These are phyloP conservation scores for Podaxis rugospora DNA, from an alignment of 768 basidiomycete genomes.

Conservation along the genomic window DNA sequence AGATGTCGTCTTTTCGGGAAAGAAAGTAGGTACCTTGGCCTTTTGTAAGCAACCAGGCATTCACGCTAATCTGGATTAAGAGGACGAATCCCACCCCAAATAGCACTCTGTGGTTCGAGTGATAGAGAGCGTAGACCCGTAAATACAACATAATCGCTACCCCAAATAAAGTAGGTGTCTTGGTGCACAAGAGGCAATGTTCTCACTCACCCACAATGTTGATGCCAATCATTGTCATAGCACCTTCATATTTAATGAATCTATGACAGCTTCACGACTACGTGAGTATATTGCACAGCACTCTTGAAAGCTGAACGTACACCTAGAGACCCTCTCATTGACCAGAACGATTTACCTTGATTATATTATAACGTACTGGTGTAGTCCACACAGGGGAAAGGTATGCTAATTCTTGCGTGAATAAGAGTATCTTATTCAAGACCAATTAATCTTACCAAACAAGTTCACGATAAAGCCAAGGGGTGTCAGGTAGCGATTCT, in stretches of 20 bases:
- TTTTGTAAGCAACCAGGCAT: slow-evolving; percentile 49
- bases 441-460: slow-evolving; percentile 25
- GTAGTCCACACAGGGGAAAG: slow-evolving; percentile 33
- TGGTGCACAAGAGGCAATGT: neutral
- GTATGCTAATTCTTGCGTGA: slow-evolving; percentile 27
- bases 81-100: slow-evolving; percentile 29
- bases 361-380: slow-evolving; percentile 23
- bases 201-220: slow-evolving; percentile 34
- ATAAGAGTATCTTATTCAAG: neutral
- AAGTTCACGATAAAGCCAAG: slow-evolving; percentile 59
- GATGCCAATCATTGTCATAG: slow-evolving; percentile 49
- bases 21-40: slow-evolving; percentile 34
- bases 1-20: neutral
- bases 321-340: neutral
- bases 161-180: neutral
- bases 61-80: slow-evolving; percentile 37
- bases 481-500: slow-evolving; percentile 67
- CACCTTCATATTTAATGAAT: slow-evolving; percentile 48
- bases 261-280: slow-evolving; percentile 29
- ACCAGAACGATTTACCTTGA: neutral
- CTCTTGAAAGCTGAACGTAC: neutral
- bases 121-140: slow-evolving; percentile 38
- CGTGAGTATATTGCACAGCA: neutral
- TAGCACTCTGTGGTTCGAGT: slow-evolving; percentile 23
- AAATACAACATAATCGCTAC: slow-evolving; percentile 50